Percentiles rank a stretch among this genome's conserved stretches.
Conservation (phyloP, 495 filamentous ascomycete species). For the Neurospora africana region DNA sequence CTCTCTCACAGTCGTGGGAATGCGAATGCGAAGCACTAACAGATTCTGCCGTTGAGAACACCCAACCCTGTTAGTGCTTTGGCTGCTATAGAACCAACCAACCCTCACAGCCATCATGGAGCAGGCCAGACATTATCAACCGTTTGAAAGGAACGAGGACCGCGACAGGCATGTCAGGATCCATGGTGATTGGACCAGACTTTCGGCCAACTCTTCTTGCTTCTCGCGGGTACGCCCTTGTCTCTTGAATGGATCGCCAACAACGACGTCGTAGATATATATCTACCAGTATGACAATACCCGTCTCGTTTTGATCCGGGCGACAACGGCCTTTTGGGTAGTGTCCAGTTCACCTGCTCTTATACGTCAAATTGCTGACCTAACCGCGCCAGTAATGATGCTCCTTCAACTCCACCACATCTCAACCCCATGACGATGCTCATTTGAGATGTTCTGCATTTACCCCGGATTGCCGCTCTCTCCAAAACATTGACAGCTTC, state of each 20-base stretch:
- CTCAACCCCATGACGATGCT: not conserved
- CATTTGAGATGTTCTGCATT: not conserved
- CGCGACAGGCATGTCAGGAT: not conserved
- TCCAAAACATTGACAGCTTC: not conserved
- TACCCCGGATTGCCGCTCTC: not conserved
- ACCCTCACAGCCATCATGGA: not conserved
- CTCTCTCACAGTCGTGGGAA: no score
- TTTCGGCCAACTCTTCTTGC: not conserved
- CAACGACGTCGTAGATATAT: not conserved
- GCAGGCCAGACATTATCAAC: no score
- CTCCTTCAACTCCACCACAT: not conserved
- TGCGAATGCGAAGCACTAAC: not conserved
- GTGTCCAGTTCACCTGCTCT: not conserved
- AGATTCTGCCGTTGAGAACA: fast-evolving
- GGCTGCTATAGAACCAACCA: not conserved
- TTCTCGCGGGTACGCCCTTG: not conserved
- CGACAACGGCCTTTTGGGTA: not conserved
- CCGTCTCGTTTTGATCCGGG: not conserved
- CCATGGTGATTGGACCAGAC: not conserved
- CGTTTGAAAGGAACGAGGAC: not conserved
- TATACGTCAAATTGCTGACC: not conserved
- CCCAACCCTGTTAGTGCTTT: not conserved
- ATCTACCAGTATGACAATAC: not conserved
- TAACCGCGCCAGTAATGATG: not conserved
- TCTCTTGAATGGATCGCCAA: not conserved